Base-by-base conservation (phyloP, 2,329 filamentous ascomycete genomes). In the Colletotrichum noveboracense region DNA sequence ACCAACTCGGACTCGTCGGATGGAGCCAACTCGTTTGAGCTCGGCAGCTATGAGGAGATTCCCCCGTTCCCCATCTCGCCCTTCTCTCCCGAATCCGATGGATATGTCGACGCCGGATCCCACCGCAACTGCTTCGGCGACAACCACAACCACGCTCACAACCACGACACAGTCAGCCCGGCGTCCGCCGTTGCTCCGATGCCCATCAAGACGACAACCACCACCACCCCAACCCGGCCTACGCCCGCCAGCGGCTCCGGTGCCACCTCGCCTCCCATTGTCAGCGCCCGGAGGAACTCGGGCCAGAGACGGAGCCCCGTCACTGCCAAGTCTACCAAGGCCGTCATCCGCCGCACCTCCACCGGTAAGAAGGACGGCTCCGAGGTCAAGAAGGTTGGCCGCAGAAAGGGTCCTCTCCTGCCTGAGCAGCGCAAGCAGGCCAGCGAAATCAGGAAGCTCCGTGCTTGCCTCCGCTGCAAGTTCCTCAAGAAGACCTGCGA, bases 401-500 rank as follows among this genome's bases (percentile, higher is more conserved):
- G 95, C 82, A 92, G 96, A 86, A 95, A 95, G 84, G 96, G 96
- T 43, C 96, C 96, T 75, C 91, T 98, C 79, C 90, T 96, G 81
- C 96, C 96, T 13, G 96, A 98, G 85, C 96, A 98, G 88, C 92
- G 96, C 79, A 97, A 98, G 87, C 96, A 98, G 86, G 96, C 96
- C 30, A 97, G 96, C 81, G 96, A 98, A 86, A 98, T 98, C 83
- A 93, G 96, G 84, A 98, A 98, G 86, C 89, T 98, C 80, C 92
- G 96, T 82, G 96, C 96, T 64, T 98, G 96, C 85, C 89, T 98
- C 80, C 93, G 96, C 79, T 98, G 96, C 91, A 98, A 98, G 88
- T 98, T 98, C 89, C 90, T 98, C 84, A 98, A 98, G 91, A 98
- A 98, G 91, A 98, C 96, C 65, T 98, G 96, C 83, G 96, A 98